Evolutionary conservation across 768 basidiomycete genomes (phyloP), one percentile per base, ranked within the genome.

Genomic region (Kwoniella sp.): DNA sequence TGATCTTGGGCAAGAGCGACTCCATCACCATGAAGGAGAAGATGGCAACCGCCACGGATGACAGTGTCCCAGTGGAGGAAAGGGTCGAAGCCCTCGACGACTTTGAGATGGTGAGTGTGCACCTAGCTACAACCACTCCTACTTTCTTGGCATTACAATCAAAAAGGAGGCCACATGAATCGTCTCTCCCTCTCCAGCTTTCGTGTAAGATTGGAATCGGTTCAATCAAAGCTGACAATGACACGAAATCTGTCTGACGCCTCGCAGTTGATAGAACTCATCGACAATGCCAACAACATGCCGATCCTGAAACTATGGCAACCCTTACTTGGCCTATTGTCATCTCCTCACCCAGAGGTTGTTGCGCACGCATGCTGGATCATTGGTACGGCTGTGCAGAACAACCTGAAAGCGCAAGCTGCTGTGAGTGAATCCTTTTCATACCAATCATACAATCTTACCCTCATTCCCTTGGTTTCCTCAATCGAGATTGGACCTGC

Each of bases 281-380:
- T 82, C 63, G 81, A 82, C 63, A 82, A 82, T 58, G 81, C 81
- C 66, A 77, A 78, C 61, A 80, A 82, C 63, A 73, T 82, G 66
- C 69, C 78, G 11, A 69, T 74, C 15, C 62, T 82, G 55, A 76
- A 76, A 60, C 57, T 82, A 47, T 82, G 81, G 81, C 72, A 78
- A 31, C 75, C 78, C 11, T 54, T 82, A 9, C 58, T 81, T 38
- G 25, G 45, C 20, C 65, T 82, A 15, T 55, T 82, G n/a, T 51
- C 66, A 2, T 74, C 76, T 20, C 45, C 68, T 12, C 62, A 78
- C 20, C 65, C 74, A 22, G 68, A 68, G 8, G 72, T 81, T 37
- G 75, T 81, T 23, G 64, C 67, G 9, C 73, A 75, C 23, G 74
- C 78, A 38, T 69, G 69, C 34, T 82, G 81, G 81, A 79, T 82